Percentiles rank a stretch among this genome's conserved stretches.
Evolutionary conservation across 2,329 filamentous ascomycete genomes (phyloP).

Genomic region (Penicillium sclerotiorum): DNA sequence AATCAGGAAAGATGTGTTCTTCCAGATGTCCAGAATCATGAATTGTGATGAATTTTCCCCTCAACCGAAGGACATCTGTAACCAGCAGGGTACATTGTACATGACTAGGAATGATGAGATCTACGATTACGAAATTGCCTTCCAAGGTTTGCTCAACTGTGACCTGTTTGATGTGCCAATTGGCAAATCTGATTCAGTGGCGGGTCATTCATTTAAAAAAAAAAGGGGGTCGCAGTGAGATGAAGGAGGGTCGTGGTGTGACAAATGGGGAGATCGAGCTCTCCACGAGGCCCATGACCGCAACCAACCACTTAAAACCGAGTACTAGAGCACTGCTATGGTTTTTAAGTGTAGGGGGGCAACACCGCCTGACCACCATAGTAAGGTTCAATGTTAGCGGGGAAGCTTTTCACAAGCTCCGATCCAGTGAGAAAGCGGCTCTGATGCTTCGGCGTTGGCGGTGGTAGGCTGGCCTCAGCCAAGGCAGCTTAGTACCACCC

Average conservation of each 20-base stretch:
- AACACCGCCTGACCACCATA: slow-evolving; percentile 24
- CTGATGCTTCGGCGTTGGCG: slow-evolving; percentile 1
- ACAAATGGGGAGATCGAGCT: slow-evolving; percentile 9
- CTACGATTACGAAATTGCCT: no score
- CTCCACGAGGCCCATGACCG: slow-evolving; percentile 8
- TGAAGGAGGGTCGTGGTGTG: slow-evolving; percentile 6
- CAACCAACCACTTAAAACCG: slow-evolving; percentile 8
- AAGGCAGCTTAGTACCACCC: slow-evolving; percentile 1
- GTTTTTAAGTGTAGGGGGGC: slow-evolving; percentile 17
- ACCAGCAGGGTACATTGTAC: no score
- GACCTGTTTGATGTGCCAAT: neutral
- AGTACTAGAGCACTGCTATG: no score
- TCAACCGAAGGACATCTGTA: no score
- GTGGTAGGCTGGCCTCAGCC: slow-evolving; percentile 1
- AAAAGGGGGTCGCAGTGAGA: neutral
- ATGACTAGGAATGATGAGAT: no score
- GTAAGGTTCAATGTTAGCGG: slow-evolving; percentile 20
- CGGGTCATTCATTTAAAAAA: neutral
- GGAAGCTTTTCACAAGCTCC: slow-evolving; percentile 15
- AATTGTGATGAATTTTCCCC: no score
- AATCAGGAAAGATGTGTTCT: no score
- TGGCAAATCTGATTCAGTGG: neutral
- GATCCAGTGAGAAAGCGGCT: slow-evolving; percentile 18
- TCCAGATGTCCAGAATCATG: no score
- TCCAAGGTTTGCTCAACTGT: no score